Percentiles rank a stretch among this genome's conserved stretches.
phyloP scores from a whole-genome alignment of 2,329 filamentous ascomycete genomes.

The Daldinia eschscholtzii region DNA sequence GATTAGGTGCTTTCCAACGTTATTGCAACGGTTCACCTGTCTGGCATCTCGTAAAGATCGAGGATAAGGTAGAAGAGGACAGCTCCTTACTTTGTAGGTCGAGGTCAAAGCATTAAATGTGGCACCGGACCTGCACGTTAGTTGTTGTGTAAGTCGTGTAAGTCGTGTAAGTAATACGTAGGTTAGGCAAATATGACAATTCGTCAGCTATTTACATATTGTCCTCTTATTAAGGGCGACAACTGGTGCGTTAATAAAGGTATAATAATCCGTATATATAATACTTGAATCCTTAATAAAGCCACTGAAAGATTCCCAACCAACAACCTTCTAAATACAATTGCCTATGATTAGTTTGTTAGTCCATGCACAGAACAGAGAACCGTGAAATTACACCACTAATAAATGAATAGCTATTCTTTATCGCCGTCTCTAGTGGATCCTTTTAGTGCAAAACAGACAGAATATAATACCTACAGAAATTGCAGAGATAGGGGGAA shows the following conservation, averaged over 20 bases:
- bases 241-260: background rate
- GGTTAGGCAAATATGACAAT: conserved; percentile 23
- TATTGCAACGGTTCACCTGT: conserved; percentile 8
- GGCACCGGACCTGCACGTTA: conserved; percentile 35
- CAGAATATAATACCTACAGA: background rate
- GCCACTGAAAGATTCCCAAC: background rate
- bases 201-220: conserved; percentile 19
- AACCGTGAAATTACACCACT: conserved; percentile 31
- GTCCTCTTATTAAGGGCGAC: background rate
- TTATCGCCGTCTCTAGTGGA: background rate
- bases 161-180: background rate
- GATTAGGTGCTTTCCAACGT: conserved; percentile 8
- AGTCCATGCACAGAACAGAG: conserved; percentile 7
- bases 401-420: conserved; percentile 10
- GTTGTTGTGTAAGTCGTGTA: background rate
- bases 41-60: conserved; percentile 9
- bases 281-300: background rate
- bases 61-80: background rate
- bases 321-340: conserved; percentile 1
- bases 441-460: conserved; percentile 5
- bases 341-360: conserved; percentile 12
- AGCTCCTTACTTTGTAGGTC: conserved; percentile 6
- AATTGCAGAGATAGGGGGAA: conserved; percentile 16
- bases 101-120: conserved; percentile 30
- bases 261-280: background rate